phyloP scores from a whole-genome alignment of 2,329 filamentous ascomycete species.

The Cercospora sesami region DNA sequence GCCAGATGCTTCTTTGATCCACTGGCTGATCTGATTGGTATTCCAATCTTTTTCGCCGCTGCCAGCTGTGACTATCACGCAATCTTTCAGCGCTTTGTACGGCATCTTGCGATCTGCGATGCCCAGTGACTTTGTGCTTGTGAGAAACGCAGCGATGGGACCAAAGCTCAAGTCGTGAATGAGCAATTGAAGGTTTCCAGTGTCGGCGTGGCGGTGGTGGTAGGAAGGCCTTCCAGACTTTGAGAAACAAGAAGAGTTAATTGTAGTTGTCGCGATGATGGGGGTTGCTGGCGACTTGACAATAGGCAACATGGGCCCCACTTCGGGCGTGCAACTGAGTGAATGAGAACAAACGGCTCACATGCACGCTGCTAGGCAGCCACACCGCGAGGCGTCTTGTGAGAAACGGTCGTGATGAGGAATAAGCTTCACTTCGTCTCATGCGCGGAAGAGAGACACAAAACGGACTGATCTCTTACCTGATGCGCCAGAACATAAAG shows the following conservation, averaged over 20 bases:
- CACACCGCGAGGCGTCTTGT: background rate
- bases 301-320: background rate
- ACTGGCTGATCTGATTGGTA: constrained; percentile 53
- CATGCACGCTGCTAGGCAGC: background rate
- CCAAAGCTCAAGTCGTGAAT: background rate
- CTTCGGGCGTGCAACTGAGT: background rate
- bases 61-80: constrained; percentile 23
- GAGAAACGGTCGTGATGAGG: background rate
- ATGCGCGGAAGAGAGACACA: background rate
- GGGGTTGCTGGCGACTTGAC: background rate
- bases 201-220: background rate
- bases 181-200: background rate
- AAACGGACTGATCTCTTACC: background rate
- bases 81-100: constrained; percentile 22
- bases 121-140: background rate
- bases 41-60: constrained; percentile 24
- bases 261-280: background rate
- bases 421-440: background rate
- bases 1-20: constrained; percentile 66
- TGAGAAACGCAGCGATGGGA: background rate
- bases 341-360: background rate
- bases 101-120: constrained; percentile 18
- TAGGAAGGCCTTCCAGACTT: background rate
- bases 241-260: background rate
- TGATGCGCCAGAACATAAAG: background rate